A percentile compares a stretch with the other conserved stretches of the same genome.
These are phyloP conservation scores for Ceratocystis diversiconidia DNA, from an alignment of 2,329 filamentous ascomycete species.

Conservation along the genomic window DNA sequence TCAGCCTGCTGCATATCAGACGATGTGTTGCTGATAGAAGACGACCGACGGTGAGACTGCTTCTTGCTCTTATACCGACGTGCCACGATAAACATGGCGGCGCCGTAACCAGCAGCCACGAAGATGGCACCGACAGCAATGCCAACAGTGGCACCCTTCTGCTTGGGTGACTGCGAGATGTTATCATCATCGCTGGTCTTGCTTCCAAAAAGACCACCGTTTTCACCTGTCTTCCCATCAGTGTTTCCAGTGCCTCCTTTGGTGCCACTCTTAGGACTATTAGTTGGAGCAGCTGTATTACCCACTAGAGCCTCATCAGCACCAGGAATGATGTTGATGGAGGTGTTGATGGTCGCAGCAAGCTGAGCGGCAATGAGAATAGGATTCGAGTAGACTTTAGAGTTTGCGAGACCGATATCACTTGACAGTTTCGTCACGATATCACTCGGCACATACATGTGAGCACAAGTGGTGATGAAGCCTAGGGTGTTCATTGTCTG, in stretches of 20 bases:
- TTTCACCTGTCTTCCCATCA: slow-evolving; percentile 10
- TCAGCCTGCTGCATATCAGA: slow-evolving; percentile 36
- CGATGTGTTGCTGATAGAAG: slow-evolving; percentile 48
- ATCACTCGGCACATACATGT: slow-evolving; percentile 55
- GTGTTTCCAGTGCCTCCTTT: background rate
- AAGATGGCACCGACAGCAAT: slow-evolving; percentile 65
- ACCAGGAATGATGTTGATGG: slow-evolving; percentile 51
- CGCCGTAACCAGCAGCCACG: slow-evolving; percentile 75
- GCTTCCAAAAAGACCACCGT: slow-evolving; percentile 22
- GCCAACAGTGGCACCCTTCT: slow-evolving; percentile 48
- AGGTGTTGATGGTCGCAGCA: slow-evolving; percentile 69
- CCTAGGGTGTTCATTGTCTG: slow-evolving; percentile 55
- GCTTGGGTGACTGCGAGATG: slow-evolving; percentile 40
- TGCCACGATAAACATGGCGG: slow-evolving; percentile 86
- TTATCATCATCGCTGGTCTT: slow-evolving; percentile 31
- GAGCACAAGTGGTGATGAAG: slow-evolving; percentile 65
- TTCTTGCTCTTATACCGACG: slow-evolving; percentile 80
- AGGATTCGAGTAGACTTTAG: slow-evolving; percentile 59
- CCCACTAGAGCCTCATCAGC: slow-evolving; percentile 29
- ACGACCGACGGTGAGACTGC: slow-evolving; percentile 60
- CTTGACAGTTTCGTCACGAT: slow-evolving; percentile 53
- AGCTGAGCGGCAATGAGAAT: slow-evolving; percentile 53
- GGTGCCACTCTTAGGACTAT: background rate
- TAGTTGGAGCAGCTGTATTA: slow-evolving; percentile 26
- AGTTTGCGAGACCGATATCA: slow-evolving; percentile 56